Evolutionary conservation across 1,139 yeast species (phyloP), one percentile per base, ranked within the genome.

Genomic region (Candida anutae): DNA sequence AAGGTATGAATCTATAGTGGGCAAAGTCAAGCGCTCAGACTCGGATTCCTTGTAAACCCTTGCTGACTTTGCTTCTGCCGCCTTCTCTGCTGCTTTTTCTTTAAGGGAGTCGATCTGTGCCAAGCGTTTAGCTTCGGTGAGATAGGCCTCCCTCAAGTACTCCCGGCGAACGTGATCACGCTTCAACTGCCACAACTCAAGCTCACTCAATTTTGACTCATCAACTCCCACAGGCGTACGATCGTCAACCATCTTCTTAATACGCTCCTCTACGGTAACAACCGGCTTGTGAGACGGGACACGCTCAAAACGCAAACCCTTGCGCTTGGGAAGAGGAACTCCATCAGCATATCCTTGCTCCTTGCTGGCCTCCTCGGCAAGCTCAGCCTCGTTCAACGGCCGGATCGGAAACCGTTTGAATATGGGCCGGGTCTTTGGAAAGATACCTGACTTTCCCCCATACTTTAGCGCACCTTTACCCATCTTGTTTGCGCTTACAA

Each of bases 371-470:
- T 68, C 73, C 29, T 53, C 52, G 11, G 48, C 51, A 26, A 45
- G 24, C 36, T 65, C 69, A 22, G 43, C 48, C 8, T 41, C 51
- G 5, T 55, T 57, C 26, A 48, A 48, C 6, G 84, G 78, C 36
- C 77, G 73, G 29, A 74, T 68, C 2, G 88, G 85, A 31, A 45
- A 46, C 25, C 66, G 60, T 45, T 75, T 79, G 58, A 81, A 69
- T 22, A 80, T 72, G 22, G 80, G 75, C 46, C 94, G 77, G 10
- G 82, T 77, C 33, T 62, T 67, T 28, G 96, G 96, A 40, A 87
- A 67, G 27, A 83, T 63, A 49, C 96, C 95, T 30, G 93, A 79
- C 57, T 81, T 81, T n/a, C 76, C 76, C 19, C 76, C 76, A 43
- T 56, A 64, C 41, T 63, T 70, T 25, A 69, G 47, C 15, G 63